Percentiles rank a stretch among this genome's conserved stretches.
Evolutionary conservation across 108 stramenopile species (phyloP).

Genomic region (Pseudonitzschia multiseries): DNA sequence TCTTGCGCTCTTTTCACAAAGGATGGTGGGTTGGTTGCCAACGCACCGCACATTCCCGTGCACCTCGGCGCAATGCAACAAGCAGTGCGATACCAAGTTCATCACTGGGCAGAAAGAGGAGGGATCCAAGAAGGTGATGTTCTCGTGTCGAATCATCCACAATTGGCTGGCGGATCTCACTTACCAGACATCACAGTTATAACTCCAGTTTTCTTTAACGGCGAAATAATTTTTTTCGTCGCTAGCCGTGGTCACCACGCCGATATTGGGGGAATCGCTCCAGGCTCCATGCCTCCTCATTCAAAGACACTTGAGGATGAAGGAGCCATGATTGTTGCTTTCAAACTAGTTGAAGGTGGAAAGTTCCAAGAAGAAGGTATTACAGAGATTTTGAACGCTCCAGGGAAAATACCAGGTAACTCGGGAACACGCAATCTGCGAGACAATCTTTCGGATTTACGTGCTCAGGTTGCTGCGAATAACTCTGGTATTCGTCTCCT

Average conservation of each 20-base stretch:
- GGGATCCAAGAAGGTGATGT: slow-evolving; percentile 95
- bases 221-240: slow-evolving; percentile 92
- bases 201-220: slow-evolving; percentile 93
- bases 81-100: slow-evolving; percentile 91
- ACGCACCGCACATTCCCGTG: slow-evolving; percentile 99
- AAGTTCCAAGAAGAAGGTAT: slow-evolving; percentile 95
- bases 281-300: slow-evolving; percentile 90
- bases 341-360: slow-evolving; percentile 92
- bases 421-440: slow-evolving; percentile 90
- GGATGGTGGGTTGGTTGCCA: slow-evolving; percentile 95
- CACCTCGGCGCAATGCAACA: slow-evolving; percentile 98
- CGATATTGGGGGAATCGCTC: slow-evolving; percentile 95
- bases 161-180: slow-evolving; percentile 93
- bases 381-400: slow-evolving; percentile 84
- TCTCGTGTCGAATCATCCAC: slow-evolving; percentile 96
- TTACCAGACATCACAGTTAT: slow-evolving; percentile 98
- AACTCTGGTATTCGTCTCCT: slow-evolving; percentile 91
- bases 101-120: slow-evolving; percentile 85
- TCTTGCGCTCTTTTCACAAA: slow-evolving; percentile 95
- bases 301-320: slow-evolving; percentile 88
- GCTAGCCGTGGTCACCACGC: slow-evolving; percentile 97
- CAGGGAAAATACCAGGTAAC: slow-evolving; percentile 71
- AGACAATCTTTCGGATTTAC: slow-evolving; percentile 93
- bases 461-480: slow-evolving; percentile 99
- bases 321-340: slow-evolving; percentile 97